Evolutionary conservation across 2,329 filamentous ascomycete species (phyloP).

Genomic region (Fusarium secorum): DNA sequence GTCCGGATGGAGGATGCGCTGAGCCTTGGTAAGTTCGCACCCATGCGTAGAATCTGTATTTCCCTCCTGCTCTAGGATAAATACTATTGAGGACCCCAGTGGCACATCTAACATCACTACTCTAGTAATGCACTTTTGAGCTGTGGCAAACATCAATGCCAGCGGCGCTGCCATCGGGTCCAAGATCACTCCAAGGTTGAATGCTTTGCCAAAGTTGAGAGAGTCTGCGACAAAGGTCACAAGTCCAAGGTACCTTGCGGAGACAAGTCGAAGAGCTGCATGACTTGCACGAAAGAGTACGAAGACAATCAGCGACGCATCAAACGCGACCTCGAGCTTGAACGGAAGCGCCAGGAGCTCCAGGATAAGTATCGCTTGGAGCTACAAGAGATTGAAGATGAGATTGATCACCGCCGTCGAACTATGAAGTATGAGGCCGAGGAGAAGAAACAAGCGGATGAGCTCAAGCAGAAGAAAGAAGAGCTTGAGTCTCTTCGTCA

Average conservation of each 20-base stretch:
- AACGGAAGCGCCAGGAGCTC: conserved; percentile 54
- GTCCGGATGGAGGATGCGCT: conserved; percentile 75
- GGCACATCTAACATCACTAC: too few species aligned
- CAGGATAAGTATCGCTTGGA: conserved; percentile 55
- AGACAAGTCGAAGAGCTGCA: conserved; percentile 52
- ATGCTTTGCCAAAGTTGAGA: conserved; percentile 49
- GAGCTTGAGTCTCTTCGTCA: conserved; percentile 55
- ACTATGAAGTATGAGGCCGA: conserved; percentile 54
- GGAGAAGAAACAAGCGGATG: conserved; percentile 52
- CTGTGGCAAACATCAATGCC: conserved; percentile 68
- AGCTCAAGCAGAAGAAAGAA: conserved; percentile 54
- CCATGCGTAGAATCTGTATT: too few species aligned
- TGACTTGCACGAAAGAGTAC: conserved; percentile 60
- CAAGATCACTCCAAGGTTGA: conserved; percentile 61
- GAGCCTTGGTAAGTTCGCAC: conserved; percentile 69
- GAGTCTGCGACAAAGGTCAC: conserved; percentile 63
- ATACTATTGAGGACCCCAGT: too few species aligned
- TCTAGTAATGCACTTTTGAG: conserved; percentile 58
- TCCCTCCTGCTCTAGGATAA: too few species aligned
- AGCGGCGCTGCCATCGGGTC: conserved; percentile 67
- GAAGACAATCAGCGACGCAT: conserved; percentile 49
- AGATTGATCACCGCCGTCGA: conserved; percentile 58
- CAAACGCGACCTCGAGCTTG: conserved; percentile 59
- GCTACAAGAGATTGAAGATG: conserved; percentile 60
- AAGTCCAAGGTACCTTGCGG: conserved; percentile 57